phyloP scores from a whole-genome alignment of 306 rosid species.

The Fragaria nilgerrensis region DNA sequence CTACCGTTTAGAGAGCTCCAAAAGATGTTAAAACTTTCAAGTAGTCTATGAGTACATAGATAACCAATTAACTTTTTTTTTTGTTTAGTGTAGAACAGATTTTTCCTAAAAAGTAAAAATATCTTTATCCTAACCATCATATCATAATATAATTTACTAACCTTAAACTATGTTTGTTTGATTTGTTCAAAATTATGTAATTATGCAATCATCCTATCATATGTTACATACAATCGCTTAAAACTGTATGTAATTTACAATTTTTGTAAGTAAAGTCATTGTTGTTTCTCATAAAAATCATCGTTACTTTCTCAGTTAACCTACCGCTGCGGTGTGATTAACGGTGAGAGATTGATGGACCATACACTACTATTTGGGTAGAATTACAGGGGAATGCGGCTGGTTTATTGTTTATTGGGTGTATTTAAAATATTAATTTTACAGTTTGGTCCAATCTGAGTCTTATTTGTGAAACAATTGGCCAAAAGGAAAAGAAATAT shows the following conservation, averaged over 20 bases:
- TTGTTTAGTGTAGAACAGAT: neutral
- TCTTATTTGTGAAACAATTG: neutral
- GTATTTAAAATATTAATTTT: neutral
- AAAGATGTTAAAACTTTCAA: neutral
- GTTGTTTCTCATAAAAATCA: too few relatives aligned
- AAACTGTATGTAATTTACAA: neutral
- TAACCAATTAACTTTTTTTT: neutral
- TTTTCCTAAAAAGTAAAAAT: neutral
- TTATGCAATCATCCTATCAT: neutral
- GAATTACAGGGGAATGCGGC: neutral
- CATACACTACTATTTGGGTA: neutral
- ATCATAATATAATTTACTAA: neutral
- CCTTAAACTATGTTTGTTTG: too few relatives aligned
- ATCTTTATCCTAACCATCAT: neutral
- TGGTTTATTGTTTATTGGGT: neutral
- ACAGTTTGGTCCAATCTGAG: neutral
- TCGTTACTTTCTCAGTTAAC: neutral
- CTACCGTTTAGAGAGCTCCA: neutral
- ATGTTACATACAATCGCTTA: too few relatives aligned
- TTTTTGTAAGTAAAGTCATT: too few relatives aligned
- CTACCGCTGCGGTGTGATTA: too few relatives aligned
- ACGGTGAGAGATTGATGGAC: neutral
- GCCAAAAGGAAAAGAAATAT: neutral
- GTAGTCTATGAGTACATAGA: neutral
- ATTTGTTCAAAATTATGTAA: too few relatives aligned